A percentile compares a stretch with the other conserved stretches of the same genome.
These are phyloP conservation scores for Colletotrichum sp. DNA, from an alignment of 2,329 filamentous ascomycete species.

Conservation along the genomic window DNA sequence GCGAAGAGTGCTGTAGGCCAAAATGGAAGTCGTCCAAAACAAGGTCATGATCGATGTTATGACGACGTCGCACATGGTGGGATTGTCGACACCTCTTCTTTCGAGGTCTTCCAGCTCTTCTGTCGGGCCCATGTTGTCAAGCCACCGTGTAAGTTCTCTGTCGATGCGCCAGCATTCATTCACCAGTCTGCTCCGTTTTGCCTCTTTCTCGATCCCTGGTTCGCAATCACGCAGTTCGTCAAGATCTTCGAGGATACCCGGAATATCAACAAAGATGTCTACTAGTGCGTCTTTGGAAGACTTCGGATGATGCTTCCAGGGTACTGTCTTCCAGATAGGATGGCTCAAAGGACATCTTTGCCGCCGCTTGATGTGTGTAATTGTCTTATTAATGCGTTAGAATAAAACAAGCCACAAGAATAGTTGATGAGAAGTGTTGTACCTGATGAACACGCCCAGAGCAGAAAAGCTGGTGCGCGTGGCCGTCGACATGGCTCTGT, in stretches of 20 bases:
- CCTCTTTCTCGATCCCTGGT: neutral
- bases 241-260: constrained; percentile 28
- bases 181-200: neutral
- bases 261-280: constrained; percentile 34
- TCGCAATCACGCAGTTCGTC: constrained; percentile 27
- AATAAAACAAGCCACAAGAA: neutral
- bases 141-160: constrained; percentile 8
- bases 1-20: constrained; percentile 19
- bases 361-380: constrained; percentile 21
- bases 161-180: constrained; percentile 20
- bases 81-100: neutral
- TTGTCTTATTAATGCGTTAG: neutral
- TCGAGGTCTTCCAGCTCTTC: neutral
- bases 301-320: constrained; percentile 33
- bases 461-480: constrained; percentile 24
- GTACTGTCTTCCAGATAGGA: constrained; percentile 35
- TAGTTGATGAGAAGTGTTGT: neutral
- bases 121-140: neutral
- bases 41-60: constrained; percentile 11
- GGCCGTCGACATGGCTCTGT: constrained; percentile 3
- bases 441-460: constrained; percentile 27
- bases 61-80: constrained; percentile 14
- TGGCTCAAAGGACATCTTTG: constrained; percentile 29
- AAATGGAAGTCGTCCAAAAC: constrained; percentile 14
- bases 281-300: constrained; percentile 32